Conservation (phyloP, 352 stramenopile species). For the Globisporangium iwayamae region DNA sequence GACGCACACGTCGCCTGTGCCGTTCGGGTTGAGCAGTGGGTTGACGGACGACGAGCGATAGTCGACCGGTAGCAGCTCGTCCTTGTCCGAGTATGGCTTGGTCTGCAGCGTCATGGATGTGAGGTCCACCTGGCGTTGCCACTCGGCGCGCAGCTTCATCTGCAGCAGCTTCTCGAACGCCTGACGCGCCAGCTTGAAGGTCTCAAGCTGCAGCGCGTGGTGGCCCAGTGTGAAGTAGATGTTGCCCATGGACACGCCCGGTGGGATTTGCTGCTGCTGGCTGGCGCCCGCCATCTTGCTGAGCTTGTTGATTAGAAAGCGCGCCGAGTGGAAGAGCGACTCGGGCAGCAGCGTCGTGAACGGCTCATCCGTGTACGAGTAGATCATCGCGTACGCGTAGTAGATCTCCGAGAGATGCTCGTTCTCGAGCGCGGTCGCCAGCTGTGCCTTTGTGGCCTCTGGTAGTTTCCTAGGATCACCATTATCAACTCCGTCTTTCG, state of each 20-base stretch:
- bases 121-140: conserved; percentile 87
- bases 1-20: conserved; percentile 88
- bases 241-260: conserved; percentile 87
- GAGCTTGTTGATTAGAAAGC: conserved; percentile 92
- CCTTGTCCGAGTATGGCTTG: conserved; percentile 90
- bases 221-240: conserved; percentile 95
- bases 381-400: conserved; percentile 92
- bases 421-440: conserved; percentile 50
- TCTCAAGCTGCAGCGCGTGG: conserved; percentile 85
- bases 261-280: conserved; percentile 33
- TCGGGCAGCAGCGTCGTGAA: conserved; percentile 92
- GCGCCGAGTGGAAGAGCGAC: conserved; percentile 89
- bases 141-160: conserved; percentile 84
- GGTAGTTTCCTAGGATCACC: not conserved
- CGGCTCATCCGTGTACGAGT: conserved; percentile 92
- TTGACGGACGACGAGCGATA: conserved; percentile 93
- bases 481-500: not conserved
- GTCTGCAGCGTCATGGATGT: conserved; percentile 91
- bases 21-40: conserved; percentile 88
- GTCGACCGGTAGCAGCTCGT: conserved; percentile 93
- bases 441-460: conserved; percentile 25
- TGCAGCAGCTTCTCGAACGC: conserved; percentile 92
- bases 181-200: conserved; percentile 91
- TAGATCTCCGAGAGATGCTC: conserved; percentile 89
- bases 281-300: conserved; percentile 19